Base-by-base conservation (phyloP, 2,329 filamentous ascomycete genomes). In the Fusarium sp. region DNA sequence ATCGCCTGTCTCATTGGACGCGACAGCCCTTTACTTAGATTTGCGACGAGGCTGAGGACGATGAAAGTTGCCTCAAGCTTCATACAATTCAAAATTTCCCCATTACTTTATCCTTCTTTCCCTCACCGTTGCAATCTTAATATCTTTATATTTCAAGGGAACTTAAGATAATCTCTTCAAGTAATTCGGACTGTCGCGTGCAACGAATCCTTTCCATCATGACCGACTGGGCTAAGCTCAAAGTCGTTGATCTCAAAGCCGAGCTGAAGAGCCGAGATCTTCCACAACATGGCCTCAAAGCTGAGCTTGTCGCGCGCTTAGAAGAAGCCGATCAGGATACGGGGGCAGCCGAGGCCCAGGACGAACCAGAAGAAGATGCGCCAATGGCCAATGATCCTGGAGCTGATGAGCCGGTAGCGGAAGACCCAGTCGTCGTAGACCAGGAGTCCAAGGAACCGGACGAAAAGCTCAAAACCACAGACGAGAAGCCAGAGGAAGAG, bases 221-320 rank as follows among this genome's bases (percentile, higher is more conserved):
- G 83, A 78, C 79, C 50, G 84, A 86, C 70, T 88, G 84, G 81
- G 79, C 77, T 63, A 85, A 81, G 77, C 84, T 89, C 73, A 94
- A 92, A 79, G 92, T 95, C 65, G 83, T 89, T 32, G 90, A 94
- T 73, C 85, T 95, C 59, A 91, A 90, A 78, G 87, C 87, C 21
- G 91, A 94, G 81, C 84, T 94, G 40, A 93, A 92, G 79, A 83
- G 83, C 59, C 87, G 91, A 66, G 88, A 89, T n/a, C 85, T 94
- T 38, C 81, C 88, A 7, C 86, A 88, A 63, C 86, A 86, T 23
- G 92, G 92, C 10, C 83, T 93, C 51, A 92, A 94, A 76, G 84
- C 88, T 23, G 91, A 91, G 61, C 85, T 94, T 45, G 83, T 94
- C 56, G 85, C 89, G 62, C 87, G 90, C 60, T 79, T 95, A 26